Percentiles rank a stretch among this genome's conserved stretches.
phyloP scores from a whole-genome alignment of 1,139 yeast genomes.

The Saccharomyces hybrid region DNA sequence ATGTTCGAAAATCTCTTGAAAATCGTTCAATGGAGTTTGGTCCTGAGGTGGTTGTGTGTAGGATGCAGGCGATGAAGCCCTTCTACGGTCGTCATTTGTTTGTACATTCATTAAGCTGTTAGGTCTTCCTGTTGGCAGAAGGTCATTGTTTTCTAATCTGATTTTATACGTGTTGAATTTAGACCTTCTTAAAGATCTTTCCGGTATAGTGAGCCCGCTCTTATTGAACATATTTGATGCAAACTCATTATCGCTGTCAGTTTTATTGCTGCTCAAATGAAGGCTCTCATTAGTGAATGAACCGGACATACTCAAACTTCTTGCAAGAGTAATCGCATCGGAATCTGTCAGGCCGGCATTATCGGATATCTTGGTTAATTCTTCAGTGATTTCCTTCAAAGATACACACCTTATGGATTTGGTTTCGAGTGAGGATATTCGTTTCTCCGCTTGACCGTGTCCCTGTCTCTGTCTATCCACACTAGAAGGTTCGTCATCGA shows the following conservation, averaged over 20 bases:
- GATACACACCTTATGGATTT: slow-evolving; percentile 31
- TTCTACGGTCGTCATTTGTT: neutral
- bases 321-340: slow-evolving; percentile 68
- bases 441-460: neutral
- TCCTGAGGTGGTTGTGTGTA: neutral
- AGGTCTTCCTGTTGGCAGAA: neutral
- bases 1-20: slow-evolving; percentile 26
- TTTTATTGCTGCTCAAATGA: slow-evolving; percentile 1
- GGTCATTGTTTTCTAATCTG: slow-evolving; percentile 4
- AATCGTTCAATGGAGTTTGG: slow-evolving; percentile 15
- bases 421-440: neutral
- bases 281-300: slow-evolving; percentile 12
- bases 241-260: slow-evolving; percentile 6
- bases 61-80: slow-evolving; percentile 1
- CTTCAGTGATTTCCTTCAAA: slow-evolving; percentile 32
- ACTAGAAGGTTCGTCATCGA: slow-evolving; percentile 10
- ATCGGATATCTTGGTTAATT: slow-evolving; percentile 56
- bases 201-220: slow-evolving; percentile 1
- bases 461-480: neutral
- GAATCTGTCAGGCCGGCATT: slow-evolving; percentile 67
- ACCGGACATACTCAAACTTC: slow-evolving; percentile 43
- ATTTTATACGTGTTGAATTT: slow-evolving; percentile 29
- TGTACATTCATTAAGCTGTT: neutral
- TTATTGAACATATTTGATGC: slow-evolving; percentile 1
- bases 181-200: slow-evolving; percentile 28